Percentiles rank a stretch among this genome's conserved stretches.
These are phyloP conservation scores for Parastagonospora avenae DNA, from an alignment of 2,329 filamentous ascomycete genomes.

Conservation along the genomic window DNA sequence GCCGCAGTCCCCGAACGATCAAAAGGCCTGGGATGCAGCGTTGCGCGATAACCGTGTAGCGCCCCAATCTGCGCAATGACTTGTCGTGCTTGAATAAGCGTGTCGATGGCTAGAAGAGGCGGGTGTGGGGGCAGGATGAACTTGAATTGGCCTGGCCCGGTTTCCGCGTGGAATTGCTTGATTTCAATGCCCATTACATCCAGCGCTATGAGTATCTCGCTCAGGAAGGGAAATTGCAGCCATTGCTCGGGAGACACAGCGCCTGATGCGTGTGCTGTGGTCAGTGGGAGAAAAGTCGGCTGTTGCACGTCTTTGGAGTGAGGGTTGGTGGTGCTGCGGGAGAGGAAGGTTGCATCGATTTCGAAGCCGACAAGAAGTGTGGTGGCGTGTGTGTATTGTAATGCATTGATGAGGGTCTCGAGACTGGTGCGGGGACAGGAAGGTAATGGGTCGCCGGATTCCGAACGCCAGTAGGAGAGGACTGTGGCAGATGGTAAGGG, in stretches of 20 bases:
- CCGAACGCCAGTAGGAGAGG: slow-evolving; percentile 68
- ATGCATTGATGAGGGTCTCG: slow-evolving; percentile 56
- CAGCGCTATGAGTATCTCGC: slow-evolving; percentile 68
- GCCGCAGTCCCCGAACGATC: slow-evolving; percentile 65
- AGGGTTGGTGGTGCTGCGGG: slow-evolving; percentile 44
- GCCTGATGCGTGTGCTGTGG: slow-evolving; percentile 73
- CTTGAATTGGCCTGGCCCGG: slow-evolving; percentile 76
- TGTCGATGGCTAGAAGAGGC: slow-evolving; percentile 72
- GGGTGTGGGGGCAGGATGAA: slow-evolving; percentile 69
- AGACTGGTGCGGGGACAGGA: slow-evolving; percentile 65
- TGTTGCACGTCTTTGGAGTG: slow-evolving; percentile 12
- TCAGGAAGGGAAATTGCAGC: slow-evolving; percentile 64
- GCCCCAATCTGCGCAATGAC: slow-evolving; percentile 69
- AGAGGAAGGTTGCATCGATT: slow-evolving; percentile 77
- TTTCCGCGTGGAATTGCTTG: slow-evolving; percentile 77
- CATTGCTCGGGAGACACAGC: slow-evolving; percentile 67
- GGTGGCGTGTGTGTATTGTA: slow-evolving; percentile 59
- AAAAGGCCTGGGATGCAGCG: slow-evolving; percentile 75
- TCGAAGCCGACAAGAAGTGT: slow-evolving; percentile 77
- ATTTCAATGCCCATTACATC: slow-evolving; percentile 67
- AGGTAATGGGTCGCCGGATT: slow-evolving; percentile 56
- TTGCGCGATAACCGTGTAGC: slow-evolving; percentile 67
- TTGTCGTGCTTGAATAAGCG: slow-evolving; percentile 71
- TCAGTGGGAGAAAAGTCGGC: slow-evolving; percentile 52
- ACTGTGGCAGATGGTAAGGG: slow-evolving; percentile 64